These are phyloP conservation scores for Leishmania aethiopica DNA, from an alignment of 208 protist species.

Conservation along the genomic window DNA sequence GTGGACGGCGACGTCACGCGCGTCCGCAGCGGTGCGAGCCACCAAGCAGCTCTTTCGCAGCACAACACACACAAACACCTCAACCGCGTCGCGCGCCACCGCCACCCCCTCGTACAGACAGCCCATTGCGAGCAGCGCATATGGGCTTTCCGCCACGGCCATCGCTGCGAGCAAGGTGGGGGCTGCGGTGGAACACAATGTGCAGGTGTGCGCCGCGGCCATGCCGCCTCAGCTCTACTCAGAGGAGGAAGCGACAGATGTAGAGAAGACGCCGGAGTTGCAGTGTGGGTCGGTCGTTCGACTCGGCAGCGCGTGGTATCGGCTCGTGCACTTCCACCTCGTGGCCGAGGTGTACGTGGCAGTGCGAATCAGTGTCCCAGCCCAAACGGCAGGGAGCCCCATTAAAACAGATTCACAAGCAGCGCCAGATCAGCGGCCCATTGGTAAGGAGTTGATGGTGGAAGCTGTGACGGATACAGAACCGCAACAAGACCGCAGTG, in stretches of 20 bases:
- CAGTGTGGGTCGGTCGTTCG: constrained; percentile 41
- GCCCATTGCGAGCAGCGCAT: constrained; percentile 58
- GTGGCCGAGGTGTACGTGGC: constrained; percentile 82
- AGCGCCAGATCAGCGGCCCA: not conserved
- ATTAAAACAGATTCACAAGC: not conserved
- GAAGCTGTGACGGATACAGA: not conserved
- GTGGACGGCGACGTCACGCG: constrained; percentile 30
- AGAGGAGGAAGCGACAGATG: not conserved
- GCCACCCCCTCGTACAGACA: constrained; percentile 43
- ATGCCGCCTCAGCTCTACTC: constrained; percentile 9
- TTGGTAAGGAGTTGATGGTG: not conserved
- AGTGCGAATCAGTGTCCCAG: constrained; percentile 25
- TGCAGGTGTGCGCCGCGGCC: constrained; percentile 15
- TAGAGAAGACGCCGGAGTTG: constrained; percentile 40
- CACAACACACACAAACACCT: constrained; percentile 25
- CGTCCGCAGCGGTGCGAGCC: constrained; percentile 54
- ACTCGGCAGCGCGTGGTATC: constrained; percentile 43
- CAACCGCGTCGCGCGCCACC: constrained; percentile 34
- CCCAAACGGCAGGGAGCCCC: constrained; percentile 3
- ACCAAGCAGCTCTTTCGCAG: constrained; percentile 78
- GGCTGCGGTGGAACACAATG: constrained; percentile 52
- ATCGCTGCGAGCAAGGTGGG: constrained; percentile 54
- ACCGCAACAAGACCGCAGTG: not conserved
- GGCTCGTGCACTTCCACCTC: constrained; percentile 52
- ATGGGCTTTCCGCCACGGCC: constrained; percentile 44